Conservation (phyloP, 805 yeast species). For the Candida loeiensis region DNA sequence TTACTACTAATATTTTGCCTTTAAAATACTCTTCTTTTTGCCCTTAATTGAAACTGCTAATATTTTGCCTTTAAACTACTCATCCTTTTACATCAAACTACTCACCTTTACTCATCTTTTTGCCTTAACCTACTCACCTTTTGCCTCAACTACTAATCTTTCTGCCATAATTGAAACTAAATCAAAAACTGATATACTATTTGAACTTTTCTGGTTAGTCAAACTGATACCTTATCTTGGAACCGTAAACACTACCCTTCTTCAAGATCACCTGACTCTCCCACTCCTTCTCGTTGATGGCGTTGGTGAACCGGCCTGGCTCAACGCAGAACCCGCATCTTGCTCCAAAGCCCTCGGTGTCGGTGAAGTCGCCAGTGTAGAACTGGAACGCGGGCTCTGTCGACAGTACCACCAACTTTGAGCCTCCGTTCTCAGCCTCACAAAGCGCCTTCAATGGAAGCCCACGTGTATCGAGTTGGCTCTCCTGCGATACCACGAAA, state of each 20-base stretch:
- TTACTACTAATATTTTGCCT: no score
- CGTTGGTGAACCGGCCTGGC: constrained; percentile 57
- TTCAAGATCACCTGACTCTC: constrained; percentile 41
- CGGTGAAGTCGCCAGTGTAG: constrained; percentile 56
- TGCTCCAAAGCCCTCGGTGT: constrained; percentile 35
- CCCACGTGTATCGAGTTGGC: constrained; percentile 47
- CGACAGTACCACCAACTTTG: constrained; percentile 43
- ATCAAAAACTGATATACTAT: neutral
- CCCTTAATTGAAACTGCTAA: no score
- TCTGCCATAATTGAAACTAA: no score
- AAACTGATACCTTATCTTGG: constrained; percentile 35
- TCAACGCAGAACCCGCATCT: constrained; percentile 60
- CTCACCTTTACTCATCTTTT: no score
- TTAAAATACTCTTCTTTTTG: no score
- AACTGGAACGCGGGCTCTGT: constrained; percentile 69
- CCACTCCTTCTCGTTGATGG: constrained; percentile 48
- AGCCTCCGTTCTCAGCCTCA: constrained; percentile 43
- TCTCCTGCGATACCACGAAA: constrained; percentile 41
- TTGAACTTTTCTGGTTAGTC: neutral
- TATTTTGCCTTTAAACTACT: no score
- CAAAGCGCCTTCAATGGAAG: constrained; percentile 32
- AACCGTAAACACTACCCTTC: constrained; percentile 53
- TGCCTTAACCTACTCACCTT: no score
- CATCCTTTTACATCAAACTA: no score
- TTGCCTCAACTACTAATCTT: no score